Conservation (phyloP, 352 stramenopile genomes). For the Phytophthora citricola region DNA sequence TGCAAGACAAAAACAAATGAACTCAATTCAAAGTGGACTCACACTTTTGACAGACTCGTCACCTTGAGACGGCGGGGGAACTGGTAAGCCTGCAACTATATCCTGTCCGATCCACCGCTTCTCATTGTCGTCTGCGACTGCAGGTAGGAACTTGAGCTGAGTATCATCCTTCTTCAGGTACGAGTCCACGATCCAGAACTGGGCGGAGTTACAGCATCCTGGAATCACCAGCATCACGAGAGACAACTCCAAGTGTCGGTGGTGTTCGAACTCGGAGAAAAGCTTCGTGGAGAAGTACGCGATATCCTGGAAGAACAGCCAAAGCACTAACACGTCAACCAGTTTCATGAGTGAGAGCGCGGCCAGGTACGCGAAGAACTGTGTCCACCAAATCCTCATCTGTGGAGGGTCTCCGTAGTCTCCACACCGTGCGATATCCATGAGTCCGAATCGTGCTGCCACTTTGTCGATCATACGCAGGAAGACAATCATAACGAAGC, state of each 20-base stretch:
- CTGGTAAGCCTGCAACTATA: conserved; percentile 14
- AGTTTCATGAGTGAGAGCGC: conserved; percentile 67
- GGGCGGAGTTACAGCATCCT: conserved; percentile 68
- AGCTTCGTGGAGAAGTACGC: conserved; percentile 50
- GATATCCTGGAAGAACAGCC: conserved; percentile 51
- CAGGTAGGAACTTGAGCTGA: conserved; percentile 32
- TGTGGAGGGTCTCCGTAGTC: conserved; percentile 76
- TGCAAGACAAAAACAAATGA: conserved; percentile 5
- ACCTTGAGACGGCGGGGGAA: conserved; percentile 6
- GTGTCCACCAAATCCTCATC: conserved; percentile 62
- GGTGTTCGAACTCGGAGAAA: conserved; percentile 59
- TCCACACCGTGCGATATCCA: conserved; percentile 57
- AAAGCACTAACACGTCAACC: conserved; percentile 48
- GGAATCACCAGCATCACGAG: conserved; percentile 83
- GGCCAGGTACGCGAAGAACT: conserved; percentile 54
- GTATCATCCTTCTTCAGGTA: conserved; percentile 58
- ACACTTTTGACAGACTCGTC: conserved; percentile 34
- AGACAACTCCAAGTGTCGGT: conserved; percentile 76
- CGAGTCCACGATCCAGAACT: conserved; percentile 84
- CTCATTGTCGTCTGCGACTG: conserved; percentile 37
- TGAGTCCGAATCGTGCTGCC: conserved; percentile 39
- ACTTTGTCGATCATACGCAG: conserved; percentile 49
- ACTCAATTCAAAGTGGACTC: conserved; percentile 34
- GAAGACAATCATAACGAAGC: conserved; percentile 55
- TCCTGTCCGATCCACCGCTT: conserved; percentile 40